Evolutionary conservation across 495 filamentous ascomycete species (phyloP), one percentile per base, ranked within the genome.

Genomic region (Penicillium maclennaniae): DNA sequence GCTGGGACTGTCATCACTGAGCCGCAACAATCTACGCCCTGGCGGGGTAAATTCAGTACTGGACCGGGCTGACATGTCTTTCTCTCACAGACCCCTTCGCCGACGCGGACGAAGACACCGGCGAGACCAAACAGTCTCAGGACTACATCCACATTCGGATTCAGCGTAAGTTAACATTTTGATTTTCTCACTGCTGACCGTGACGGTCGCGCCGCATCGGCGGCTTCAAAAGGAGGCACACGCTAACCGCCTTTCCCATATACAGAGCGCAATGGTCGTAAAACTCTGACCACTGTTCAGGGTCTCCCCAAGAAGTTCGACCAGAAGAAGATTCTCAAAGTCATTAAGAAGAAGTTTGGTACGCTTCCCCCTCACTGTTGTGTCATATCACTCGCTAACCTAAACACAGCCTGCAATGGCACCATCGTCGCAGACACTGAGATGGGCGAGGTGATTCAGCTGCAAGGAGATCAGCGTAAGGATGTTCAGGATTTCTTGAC

Each of bases 131-230:
- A 72, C 88, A 95, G 81, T 87, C 90, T 75, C 90, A 96, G 76
- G 95, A 96, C 76, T 96, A 97, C 71, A 96, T 97, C 78, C 95
- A 97, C 80, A 98, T 98, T 73, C 91, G 93, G 75, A 97, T 98
- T 74, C 93, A 98, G 76, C 93, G 93, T 97, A 86, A 66, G 91
- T 88, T 49, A 4, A 4, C 48, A 38, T 44, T 23, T 25, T 58
- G 42, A 7, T 1, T 45, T 46, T 62, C 27, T 51, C 49, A 42
- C 49, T 55, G 31, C 51, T 53, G 45, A 12, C 16, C 28, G 26
- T 53, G 40, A 43, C 31, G 45, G 31, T 38, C 25, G 15, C 54
- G 26, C 36, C 52, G 43, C 19, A 41, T 37, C 47, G 51, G 49
- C 52, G 43, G 20, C 20, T 34, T 46, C 47, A 48, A 58, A 48